Base-by-base conservation (phyloP, 2,329 filamentous ascomycete species). In the Chalaropsis thielavioides region DNA sequence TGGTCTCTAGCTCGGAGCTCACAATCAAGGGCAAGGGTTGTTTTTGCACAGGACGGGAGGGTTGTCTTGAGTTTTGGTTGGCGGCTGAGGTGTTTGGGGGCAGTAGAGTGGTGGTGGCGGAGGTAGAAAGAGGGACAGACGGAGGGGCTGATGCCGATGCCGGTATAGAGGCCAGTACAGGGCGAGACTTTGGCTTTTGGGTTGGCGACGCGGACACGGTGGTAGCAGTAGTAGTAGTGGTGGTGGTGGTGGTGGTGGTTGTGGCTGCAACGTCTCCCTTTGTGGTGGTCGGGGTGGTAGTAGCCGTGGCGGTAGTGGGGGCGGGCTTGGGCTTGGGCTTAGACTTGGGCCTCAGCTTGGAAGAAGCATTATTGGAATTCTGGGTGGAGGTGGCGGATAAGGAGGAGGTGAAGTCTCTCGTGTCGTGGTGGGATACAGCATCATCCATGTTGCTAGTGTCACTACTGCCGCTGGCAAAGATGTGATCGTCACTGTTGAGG, bases 361-460 rank as follows among this genome's bases (percentile, higher is more conserved):
- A 46, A 17, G 43, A 11, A 58, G 54, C 54, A 27, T 11, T 43
- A 13, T 61, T 41, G n/a, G 22, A n/a, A 24, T 38, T 56, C 13
- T 38, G 35, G 49, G 24, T 58, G 40, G 49, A 38, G 10, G 41
- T 31, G 35, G 41, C 44, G 35, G 31, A 51, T n/a, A 38, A 19
- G 46, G 24, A 35, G 4, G 46, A 41, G 15, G 38, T 43, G 24
- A 59, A 13, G 19, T 46, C 24, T 46, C 19, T 56, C n/a, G 19
- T 35, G 41, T 58, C 41, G 54, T 40, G 35, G 31, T 83, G 80
- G 15, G 80, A 82, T 24, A 77, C 73, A 17, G 83, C 81, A 63
- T 83, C 80, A 27, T 68, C 67, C 69, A 83, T 77, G 70, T 83
- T 82, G 75, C 81, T 84, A n/a, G 81, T 82, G 69, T 87, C 84